phyloP scores from a whole-genome alignment of 495 filamentous ascomycete genomes.

The Xylaria nigripes region DNA sequence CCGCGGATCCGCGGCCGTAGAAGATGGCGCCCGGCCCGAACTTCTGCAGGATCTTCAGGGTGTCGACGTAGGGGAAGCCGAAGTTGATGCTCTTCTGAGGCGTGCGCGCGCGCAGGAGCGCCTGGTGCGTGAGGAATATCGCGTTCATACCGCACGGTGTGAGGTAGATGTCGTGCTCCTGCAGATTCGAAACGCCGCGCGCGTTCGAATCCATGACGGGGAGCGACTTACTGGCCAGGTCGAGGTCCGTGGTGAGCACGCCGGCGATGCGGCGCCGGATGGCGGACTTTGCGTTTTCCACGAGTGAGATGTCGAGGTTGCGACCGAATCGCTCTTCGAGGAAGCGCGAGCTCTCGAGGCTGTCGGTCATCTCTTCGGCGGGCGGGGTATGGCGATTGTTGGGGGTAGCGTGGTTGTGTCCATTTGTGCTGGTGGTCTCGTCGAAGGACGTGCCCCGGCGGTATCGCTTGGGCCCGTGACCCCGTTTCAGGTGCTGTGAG shows the following conservation, averaged over 20 bases:
- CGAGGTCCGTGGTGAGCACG: constrained; percentile 64
- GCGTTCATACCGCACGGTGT: constrained; percentile 89
- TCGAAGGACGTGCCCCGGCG: constrained; percentile 52
- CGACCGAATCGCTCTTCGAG: constrained; percentile 93
- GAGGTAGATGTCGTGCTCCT: constrained; percentile 82
- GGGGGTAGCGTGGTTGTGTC: constrained; percentile 10
- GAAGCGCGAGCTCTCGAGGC: constrained; percentile 62
- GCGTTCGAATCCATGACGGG: constrained; percentile 35
- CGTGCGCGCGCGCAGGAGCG: constrained; percentile 53
- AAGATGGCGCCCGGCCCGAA: constrained; percentile 89
- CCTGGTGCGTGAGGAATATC: constrained; percentile 81
- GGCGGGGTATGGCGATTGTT: constrained; percentile 4
- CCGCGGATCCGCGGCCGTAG: constrained; percentile 73
- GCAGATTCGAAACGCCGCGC: constrained; percentile 59
- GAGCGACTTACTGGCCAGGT: constrained; percentile 39
- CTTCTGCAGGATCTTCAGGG: constrained; percentile 87
- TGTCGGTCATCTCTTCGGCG: constrained; percentile 33
- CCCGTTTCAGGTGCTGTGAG: constrained; percentile 33
- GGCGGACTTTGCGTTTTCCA: constrained; percentile 74
- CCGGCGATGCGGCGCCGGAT: constrained; percentile 84
- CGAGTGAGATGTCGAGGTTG: constrained; percentile 71
- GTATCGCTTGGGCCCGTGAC: constrained; percentile 65
- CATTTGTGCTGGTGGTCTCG: constrained; percentile 8
- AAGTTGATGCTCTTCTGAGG: constrained; percentile 61
- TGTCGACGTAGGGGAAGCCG: constrained; percentile 93